Base-by-base conservation (phyloP, 768 basidiomycete genomes). In the Tubosaeta brunneosetosa region DNA sequence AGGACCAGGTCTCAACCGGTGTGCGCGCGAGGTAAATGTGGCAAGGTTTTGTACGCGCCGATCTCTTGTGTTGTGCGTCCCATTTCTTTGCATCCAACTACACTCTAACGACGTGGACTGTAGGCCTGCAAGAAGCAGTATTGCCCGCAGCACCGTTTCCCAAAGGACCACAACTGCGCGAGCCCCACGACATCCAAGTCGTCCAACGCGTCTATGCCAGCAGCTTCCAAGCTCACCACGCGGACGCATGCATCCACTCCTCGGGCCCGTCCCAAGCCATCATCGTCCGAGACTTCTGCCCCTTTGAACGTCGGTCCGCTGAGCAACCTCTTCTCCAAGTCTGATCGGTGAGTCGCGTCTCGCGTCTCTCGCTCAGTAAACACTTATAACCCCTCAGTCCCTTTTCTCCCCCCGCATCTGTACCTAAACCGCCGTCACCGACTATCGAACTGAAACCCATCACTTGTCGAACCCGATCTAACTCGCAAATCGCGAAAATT, bases 121-220 rank as follows among this genome's bases (percentile, higher is more conserved):
- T 52, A 93, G 91, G 77, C 77, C 66, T 93, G 91, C 68, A 76
- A 69, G 41, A 71, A 80, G 55, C 83, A 85, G 56, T 93, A 83
- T 64, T 94, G 91, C 64, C 77, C 87, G 0, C 71, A 80, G 26
- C 91, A 94, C 63, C 86, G 91, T 41, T 90, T 90, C 68, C 85
- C 89, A 9, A 73, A 73, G 38, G 84, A 88, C 58, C 91, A 94
- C 56, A 74, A 53, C 48, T 91, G 90, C 60, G 26, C 67, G 25
- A 61, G 64, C 29, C 53, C 59, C 46, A 0, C 52, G 3, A 49
- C 66, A 36, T 37, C 22, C 51, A 12, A 2, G 46, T 2, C 22
- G 22, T 22, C 22, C 22, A 22, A 3, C 3, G 22, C 22, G 3
- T 22, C 22, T 22, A 2, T 22, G 3, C 22, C 22, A 22, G 12